Base-by-base conservation (phyloP, 352 stramenopile species). In the Phytophthora ramorum region DNA sequence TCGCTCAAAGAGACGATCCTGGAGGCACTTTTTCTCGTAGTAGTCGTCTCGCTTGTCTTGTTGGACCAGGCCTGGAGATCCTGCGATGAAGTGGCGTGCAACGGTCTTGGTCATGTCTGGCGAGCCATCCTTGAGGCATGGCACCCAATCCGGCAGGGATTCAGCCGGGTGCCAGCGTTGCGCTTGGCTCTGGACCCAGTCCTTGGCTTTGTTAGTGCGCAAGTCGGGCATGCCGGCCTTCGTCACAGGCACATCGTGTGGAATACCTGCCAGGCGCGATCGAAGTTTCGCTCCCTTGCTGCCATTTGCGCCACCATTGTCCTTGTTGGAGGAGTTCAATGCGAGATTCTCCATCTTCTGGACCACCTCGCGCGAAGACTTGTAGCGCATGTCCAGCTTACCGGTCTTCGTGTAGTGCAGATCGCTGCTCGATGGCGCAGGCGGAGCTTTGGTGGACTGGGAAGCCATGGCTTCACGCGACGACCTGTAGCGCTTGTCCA, bases 181-280 rank as follows among this genome's bases (percentile, higher is more conserved):
- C 10, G 63, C 69, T 58, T 78, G 69, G 24, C 44, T 49, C n/a
- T 71, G 49, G 8, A 78, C 59, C 69, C 69, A 78, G 5, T 71
- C 10, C 24, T 74, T 78, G 22, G 48, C 69, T 34, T 49, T 48
- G 3, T 35, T 51, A 1, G 69, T 74, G 22, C 69, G 58, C 13
- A 74, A 32, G 20, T 78, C 65, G 6, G 69, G 69, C 7, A 16
- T 26, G 3, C 69, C 69, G 7, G 49, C 14, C 16, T 71, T 77
- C 14, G 69, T 77, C 3, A 71, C 58, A 0, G 69, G 64, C 22
- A 77, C 2, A 32, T 68, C 51, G 3, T 34, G 12, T 26, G 62
- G 52, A 7, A 75, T 37, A 0, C 63, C 68, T n/a, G 50, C n/a
- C 8, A 56, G 3, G 40, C 22, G 22, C 3, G 22, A 3, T 24